Conservation (phyloP, 371 early-diverging fungal genomes). For the Mucor mucedo region DNA sequence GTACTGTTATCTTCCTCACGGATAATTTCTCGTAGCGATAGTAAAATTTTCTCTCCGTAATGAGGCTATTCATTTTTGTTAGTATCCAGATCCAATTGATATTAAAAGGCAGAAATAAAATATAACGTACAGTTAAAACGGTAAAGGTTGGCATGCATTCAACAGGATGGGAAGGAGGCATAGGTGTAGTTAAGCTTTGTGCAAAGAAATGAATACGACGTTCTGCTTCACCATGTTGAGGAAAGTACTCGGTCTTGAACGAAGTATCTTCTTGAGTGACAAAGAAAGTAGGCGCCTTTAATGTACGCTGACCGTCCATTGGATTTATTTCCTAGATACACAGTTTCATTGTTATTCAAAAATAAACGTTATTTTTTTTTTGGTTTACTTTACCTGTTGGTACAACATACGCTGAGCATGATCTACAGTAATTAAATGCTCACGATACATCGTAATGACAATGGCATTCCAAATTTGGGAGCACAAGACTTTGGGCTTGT, state of each 20-base stretch:
- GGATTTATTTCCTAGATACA: slow-evolving; percentile 49
- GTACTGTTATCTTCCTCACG: slow-evolving; percentile 84
- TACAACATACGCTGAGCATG: slow-evolving; percentile 82
- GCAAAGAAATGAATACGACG: slow-evolving; percentile 90
- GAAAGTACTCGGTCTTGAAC: slow-evolving; percentile 79
- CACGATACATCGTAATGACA: slow-evolving; percentile 86
- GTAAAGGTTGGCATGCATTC: slow-evolving; percentile 89
- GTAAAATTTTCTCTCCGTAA: slow-evolving; percentile 86
- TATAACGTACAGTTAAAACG: slow-evolving; percentile 67
- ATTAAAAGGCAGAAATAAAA: neutral
- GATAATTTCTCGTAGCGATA: slow-evolving; percentile 84
- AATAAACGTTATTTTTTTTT: neutral
- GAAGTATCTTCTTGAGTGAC: slow-evolving; percentile 84
- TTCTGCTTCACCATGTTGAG: slow-evolving; percentile 82
- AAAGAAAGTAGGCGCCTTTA: slow-evolving; percentile 86
- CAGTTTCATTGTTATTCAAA: neutral
- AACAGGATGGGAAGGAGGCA: slow-evolving; percentile 85
- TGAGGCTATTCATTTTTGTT: slow-evolving; percentile 61
- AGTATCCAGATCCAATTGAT: neutral
- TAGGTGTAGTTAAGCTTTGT: slow-evolving; percentile 84
- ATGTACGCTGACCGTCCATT: slow-evolving; percentile 68
- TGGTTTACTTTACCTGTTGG: slow-evolving; percentile 63
- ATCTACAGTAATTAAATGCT: slow-evolving; percentile 82
- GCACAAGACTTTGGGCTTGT: slow-evolving; percentile 79
- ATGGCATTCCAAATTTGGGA: slow-evolving; percentile 92